These are phyloP conservation scores for Ulota crispa DNA, from an alignment of 225 moss, liverwort and hornwort genomes.

Conservation along the genomic window DNA sequence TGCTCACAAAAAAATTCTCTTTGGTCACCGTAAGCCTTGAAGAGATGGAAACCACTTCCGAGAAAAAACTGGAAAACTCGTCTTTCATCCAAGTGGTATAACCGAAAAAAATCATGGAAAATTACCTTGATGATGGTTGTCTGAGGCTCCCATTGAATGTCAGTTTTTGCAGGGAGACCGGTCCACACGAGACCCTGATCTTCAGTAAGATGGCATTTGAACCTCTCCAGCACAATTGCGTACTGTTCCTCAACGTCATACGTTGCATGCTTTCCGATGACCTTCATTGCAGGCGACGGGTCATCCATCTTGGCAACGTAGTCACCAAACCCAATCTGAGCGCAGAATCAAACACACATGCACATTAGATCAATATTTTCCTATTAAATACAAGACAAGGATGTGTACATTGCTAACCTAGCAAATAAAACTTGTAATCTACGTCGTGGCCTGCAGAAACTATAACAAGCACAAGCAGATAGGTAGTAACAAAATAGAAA, in stretches of 20 bases:
- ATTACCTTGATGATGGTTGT: conserved; percentile 74
- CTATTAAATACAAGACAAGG: neutral
- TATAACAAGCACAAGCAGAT: neutral
- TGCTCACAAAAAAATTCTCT: neutral
- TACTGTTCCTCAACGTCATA: conserved; percentile 65
- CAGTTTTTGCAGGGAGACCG: conserved; percentile 64
- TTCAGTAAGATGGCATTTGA: conserved; percentile 68
- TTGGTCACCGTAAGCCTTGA: neutral
- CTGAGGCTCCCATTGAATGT: conserved; percentile 74
- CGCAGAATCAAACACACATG: neutral
- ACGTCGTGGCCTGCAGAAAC: neutral
- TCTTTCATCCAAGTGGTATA: neutral
- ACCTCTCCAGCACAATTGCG: conserved; percentile 58
- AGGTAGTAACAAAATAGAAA: neutral
- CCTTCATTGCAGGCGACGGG: conserved; percentile 47
- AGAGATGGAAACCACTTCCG: neutral
- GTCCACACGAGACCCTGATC: conserved; percentile 68
- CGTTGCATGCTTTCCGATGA: conserved; percentile 50
- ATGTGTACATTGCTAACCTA: neutral
- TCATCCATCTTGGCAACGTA: conserved; percentile 51
- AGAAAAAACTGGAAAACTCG: neutral
- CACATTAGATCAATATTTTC: neutral
- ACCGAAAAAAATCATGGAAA: neutral
- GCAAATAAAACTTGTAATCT: neutral
- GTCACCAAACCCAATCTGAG: conserved; percentile 80